These are phyloP conservation scores for Pestalotiopsis fici DNA, from an alignment of 2,329 filamentous ascomycete species.

Conservation along the genomic window DNA sequence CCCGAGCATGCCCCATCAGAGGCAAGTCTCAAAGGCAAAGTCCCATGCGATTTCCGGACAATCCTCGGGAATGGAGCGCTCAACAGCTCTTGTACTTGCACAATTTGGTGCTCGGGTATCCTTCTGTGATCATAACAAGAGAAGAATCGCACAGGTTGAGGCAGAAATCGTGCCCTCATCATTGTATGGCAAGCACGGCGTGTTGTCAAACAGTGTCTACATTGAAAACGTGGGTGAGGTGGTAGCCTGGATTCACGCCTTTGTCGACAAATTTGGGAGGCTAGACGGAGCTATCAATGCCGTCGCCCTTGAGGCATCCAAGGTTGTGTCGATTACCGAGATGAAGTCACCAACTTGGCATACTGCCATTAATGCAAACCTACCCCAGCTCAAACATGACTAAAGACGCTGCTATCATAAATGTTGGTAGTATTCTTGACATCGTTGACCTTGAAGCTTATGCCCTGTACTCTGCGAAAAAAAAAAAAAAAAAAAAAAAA, in stretches of 20 bases:
- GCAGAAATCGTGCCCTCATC: not conserved
- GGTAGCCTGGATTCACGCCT: conserved; percentile 15
- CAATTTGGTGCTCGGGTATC: not conserved
- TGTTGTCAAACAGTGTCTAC: not conserved
- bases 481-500: conserved; percentile 1
- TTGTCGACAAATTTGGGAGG: conserved; percentile 30
- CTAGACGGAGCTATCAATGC: conserved; percentile 23
- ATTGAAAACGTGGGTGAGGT: conserved; percentile 4
- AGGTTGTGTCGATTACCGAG: not conserved
- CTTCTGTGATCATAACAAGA: not conserved
- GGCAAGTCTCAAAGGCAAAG: not conserved
- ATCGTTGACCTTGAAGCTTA: not conserved
- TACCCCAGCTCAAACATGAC: conserved; percentile 3
- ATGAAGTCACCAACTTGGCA: not conserved
- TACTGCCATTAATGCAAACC: conserved; percentile 1
- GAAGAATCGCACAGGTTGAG: not conserved
- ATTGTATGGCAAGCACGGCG: not conserved
- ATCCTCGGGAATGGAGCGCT: not conserved
- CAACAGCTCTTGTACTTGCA: not conserved
- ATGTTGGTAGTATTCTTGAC: conserved; percentile 3
- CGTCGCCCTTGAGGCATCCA: not conserved
- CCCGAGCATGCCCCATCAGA: not conserved
- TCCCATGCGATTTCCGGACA: not conserved
- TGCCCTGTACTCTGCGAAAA: conserved; percentile 3
- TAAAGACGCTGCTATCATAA: not conserved